Percentiles rank a stretch among this genome's conserved stretches.
Conservation (phyloP, 2,329 filamentous ascomycete species). For the Lachnellula hyalina region DNA sequence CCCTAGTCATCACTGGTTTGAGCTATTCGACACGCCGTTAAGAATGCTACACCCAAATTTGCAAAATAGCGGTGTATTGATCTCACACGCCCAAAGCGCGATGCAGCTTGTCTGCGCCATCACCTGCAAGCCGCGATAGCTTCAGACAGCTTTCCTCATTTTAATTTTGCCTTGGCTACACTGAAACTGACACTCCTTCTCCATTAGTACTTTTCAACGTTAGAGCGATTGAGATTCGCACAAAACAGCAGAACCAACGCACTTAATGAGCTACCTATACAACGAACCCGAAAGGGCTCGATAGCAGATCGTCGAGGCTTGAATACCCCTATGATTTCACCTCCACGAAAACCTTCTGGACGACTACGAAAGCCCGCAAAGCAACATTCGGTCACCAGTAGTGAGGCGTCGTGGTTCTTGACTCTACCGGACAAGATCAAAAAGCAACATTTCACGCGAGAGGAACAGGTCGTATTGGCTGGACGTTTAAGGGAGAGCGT, state of each 20-base stretch:
- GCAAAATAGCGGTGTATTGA: not conserved
- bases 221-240: conserved; percentile 64
- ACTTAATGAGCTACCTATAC: conserved; percentile 27
- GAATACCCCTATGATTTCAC: conserved; percentile 22
- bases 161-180: not conserved
- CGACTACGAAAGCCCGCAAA: conserved; percentile 25
- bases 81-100: not conserved
- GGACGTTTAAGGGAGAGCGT: conserved; percentile 46
- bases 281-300: conserved; percentile 19
- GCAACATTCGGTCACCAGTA: conserved; percentile 38
- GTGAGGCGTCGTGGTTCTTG: conserved; percentile 63
- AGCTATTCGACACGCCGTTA: not conserved
- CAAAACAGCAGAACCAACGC: conserved; percentile 39
- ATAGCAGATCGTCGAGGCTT: conserved; percentile 27
- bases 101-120: not conserved
- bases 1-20: not conserved
- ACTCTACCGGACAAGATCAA: conserved; percentile 68
- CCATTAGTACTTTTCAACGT: conserved; percentile 64
- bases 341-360: conserved; percentile 21
- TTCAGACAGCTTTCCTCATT: not conserved
- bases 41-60: not conserved
- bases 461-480: conserved; percentile 62
- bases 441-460: conserved; percentile 62
- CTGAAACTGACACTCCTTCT: conserved; percentile 9
- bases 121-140: not conserved